Conservation (phyloP, 2,329 filamentous ascomycete species). For the Chrysosporium keratinophilum region DNA sequence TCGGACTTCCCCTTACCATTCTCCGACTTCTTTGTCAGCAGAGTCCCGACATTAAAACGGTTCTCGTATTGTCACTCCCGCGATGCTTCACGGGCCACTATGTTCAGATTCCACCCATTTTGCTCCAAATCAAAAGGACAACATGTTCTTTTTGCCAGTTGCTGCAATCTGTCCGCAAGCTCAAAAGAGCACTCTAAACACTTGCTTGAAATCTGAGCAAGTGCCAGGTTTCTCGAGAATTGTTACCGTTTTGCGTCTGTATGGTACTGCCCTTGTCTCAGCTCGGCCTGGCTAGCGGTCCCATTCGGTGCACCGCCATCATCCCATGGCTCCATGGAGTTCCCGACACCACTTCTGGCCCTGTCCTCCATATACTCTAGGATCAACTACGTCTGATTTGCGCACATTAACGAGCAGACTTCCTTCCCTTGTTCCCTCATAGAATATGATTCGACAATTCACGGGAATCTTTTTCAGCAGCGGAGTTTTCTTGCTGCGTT, state of each 20-base stretch:
- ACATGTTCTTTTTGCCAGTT: background rate
- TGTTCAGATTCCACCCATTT: background rate
- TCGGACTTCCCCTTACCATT: background rate
- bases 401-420: too few relatives aligned
- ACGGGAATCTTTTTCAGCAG: too few relatives aligned
- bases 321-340: too few relatives aligned
- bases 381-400: too few relatives aligned
- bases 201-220: background rate
- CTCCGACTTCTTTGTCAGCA: constrained; percentile 13
- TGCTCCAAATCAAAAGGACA: background rate
- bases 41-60: background rate
- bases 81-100: background rate
- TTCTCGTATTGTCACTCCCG: background rate
- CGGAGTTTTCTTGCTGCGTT: too few relatives aligned
- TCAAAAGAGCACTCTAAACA: background rate
- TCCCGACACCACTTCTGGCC: too few relatives aligned
- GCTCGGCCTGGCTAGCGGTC: background rate
- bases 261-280: background rate
- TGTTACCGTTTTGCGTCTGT: background rate
- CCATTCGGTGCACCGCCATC: background rate
- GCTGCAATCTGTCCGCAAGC: background rate
- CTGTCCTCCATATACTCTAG: too few relatives aligned
- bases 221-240: background rate
- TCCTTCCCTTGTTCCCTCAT: too few relatives aligned
- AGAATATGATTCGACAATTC: too few relatives aligned